Base-by-base conservation (phyloP, 441 rosid species). In the Mallotus japonicus region DNA sequence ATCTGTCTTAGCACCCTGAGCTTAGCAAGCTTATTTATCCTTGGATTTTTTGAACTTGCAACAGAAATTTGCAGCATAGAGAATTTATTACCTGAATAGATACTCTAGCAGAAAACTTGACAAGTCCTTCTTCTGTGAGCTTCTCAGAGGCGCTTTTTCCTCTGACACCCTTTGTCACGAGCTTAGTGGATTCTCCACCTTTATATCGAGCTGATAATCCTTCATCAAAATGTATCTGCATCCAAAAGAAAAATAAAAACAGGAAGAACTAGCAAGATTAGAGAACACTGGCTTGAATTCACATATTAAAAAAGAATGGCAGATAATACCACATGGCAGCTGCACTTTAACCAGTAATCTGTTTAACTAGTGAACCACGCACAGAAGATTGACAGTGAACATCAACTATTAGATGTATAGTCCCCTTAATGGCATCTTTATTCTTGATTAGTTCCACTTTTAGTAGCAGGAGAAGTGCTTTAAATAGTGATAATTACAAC, bases 191-290 rank as follows among this genome's bases (percentile, higher is more conserved):
- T 67, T 90, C 96, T 74, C 95, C 89, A 80, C 96, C 87, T 85
- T 88, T 92, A 74, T 78, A 83, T 72, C 95, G 92, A 58, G 93
- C 96, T 63, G 97, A 88, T 80, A 95, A 78, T 66, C 89, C 99
- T 81, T 95, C 99, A 79, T 95, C 97, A 83, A 95, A 95, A 83
- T 95, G 98, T 79, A 90, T 86, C 98, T 95, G 79, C 73, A 84
- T 49, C 75, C 78, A 68, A 75, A 83, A 70, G 76, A 60, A 62
- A 76, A 51, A 76, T 60, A 68, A 73, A 74, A 64, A 69, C 59
- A 11, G 19, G n/a, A 69, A 40, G 42, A 65, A 51, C 40, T 28
- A 17, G 19, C 15, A 79, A 70, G 32, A n/a, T 17, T 34, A 37
- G 57, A 61, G 74, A 51, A 62, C 46, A 12, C 15, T 37, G 47